phyloP scores from a whole-genome alignment of 2,329 filamentous ascomycete genomes.

The Ophiostoma sp. region DNA sequence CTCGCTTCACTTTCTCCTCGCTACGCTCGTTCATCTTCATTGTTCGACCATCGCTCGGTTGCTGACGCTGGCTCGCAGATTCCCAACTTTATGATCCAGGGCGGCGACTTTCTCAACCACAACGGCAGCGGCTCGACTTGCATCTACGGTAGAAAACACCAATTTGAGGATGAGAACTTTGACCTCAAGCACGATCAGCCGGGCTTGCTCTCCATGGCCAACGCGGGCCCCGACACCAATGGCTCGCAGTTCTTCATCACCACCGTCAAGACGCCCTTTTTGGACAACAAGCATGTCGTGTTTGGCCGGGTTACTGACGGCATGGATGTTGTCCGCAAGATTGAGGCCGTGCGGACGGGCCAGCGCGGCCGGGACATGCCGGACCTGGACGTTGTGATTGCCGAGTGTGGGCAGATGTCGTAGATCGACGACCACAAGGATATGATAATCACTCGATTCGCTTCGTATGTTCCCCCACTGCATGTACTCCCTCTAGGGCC shows the following conservation, averaged over 20 bases:
- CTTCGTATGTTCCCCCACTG: too few relatives aligned
- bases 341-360: slow-evolving; percentile 86
- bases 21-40: background rate
- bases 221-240: slow-evolving; percentile 88
- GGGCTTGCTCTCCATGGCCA: slow-evolving; percentile 91
- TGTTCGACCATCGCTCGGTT: background rate
- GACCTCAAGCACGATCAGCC: slow-evolving; percentile 72
- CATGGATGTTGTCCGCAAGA: slow-evolving; percentile 87
- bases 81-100: slow-evolving; percentile 96
- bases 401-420: slow-evolving; percentile 92
- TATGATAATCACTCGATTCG: too few relatives aligned
- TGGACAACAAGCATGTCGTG: slow-evolving; percentile 92
- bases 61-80: slow-evolving; percentile 57
- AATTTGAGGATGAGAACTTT: slow-evolving; percentile 92
- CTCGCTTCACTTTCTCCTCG: background rate
- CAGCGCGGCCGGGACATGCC: slow-evolving; percentile 74
- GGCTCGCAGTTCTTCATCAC: slow-evolving; percentile 98
- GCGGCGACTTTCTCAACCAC: slow-evolving; percentile 86
- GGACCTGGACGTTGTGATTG: slow-evolving; percentile 78
- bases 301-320: slow-evolving; percentile 89
- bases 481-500: too few relatives aligned
- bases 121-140: slow-evolving; percentile 85
- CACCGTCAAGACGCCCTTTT: slow-evolving; percentile 78
- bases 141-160: slow-evolving; percentile 76
- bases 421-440: background rate